Base-by-base conservation (phyloP, 768 basidiomycete species). In the Lactarius akahatsu region DNA sequence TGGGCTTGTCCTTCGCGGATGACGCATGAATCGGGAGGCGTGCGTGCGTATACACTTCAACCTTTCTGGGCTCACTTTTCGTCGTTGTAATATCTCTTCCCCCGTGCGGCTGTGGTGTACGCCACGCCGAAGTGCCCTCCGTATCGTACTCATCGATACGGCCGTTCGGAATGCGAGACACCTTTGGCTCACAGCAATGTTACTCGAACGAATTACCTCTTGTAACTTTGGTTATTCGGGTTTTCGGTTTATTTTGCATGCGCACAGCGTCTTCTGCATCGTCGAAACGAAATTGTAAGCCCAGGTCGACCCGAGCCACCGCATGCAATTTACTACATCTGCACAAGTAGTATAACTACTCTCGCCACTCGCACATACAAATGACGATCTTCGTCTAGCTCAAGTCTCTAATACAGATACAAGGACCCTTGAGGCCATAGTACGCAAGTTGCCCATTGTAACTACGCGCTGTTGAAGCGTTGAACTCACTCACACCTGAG, bases 1-100 rank as follows among this genome's bases (percentile, higher is more conserved):
- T 77, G 54, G 71, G 80, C 43, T 78, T 88, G 9, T 88, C 86
- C 0, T 88, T 88, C 68, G 83, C 81, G 11, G 86, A 87, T 69
- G 85, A 85, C 63, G 77, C 84, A 47, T 85, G 70, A 78, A 65
- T 40, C 0, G 7, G 23, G 43, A n/a, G 30, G 23, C 45, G 16
- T 34, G 56, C n/a, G 30, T 57, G 16, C n/a, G 16, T 15, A 30
- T 34, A 30, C 18, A 57, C 34, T 32, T 36, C 55, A 9, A 34
- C 34, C 23, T 8, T 32, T 57, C 16, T 34, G 32, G 34, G 15
- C 56, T 32, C n/a, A 32, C 56, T n/a, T 36, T 18, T 7, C 26
- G 13, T 36, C 18, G 16, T 26, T 6, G 23, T 50, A 23, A 11
- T 26, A 6, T 15, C 5, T 23, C 26, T 18, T 52, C 23, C 23